These are phyloP conservation scores for Beauveria varroae DNA, from an alignment of 2,329 filamentous ascomycete genomes.

Conservation along the genomic window DNA sequence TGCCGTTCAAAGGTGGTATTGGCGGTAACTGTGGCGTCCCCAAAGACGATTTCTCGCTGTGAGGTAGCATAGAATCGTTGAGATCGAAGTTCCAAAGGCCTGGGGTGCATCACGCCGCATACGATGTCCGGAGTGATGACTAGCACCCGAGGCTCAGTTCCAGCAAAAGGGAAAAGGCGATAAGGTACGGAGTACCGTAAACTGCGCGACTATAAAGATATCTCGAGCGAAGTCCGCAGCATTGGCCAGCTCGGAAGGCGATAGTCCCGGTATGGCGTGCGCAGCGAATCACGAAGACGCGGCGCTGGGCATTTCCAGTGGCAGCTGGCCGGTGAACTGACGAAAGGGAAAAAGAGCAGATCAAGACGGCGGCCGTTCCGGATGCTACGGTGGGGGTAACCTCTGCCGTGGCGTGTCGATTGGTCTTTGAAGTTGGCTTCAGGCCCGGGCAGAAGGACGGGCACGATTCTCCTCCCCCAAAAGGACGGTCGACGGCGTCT, in stretches of 20 bases:
- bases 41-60: slow-evolving; percentile 5
- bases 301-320: neutral
- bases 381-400: slow-evolving; percentile 18
- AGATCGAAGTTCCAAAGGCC: slow-evolving; percentile 2
- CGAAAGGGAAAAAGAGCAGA: slow-evolving; percentile 6
- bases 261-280: neutral
- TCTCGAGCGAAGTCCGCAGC: neutral
- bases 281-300: neutral
- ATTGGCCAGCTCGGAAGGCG: neutral
- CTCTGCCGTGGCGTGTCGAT: slow-evolving; percentile 17
- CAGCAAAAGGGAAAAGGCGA: neutral
- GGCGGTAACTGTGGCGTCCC: slow-evolving; percentile 8
- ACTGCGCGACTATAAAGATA: neutral
- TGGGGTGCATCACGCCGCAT: slow-evolving; percentile 13
- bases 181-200: neutral
- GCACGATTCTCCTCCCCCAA: neutral
- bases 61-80: slow-evolving; percentile 10
- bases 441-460: neutral
- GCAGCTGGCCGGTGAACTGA: neutral
- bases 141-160: neutral
- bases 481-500: neutral
- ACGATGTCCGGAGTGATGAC: neutral
- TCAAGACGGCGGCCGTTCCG: slow-evolving; percentile 22
- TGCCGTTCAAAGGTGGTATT: slow-evolving; percentile 11
- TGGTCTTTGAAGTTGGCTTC: neutral